A percentile compares a stretch with the other conserved stretches of the same genome.
These are phyloP conservation scores for Neopestalotiopsis sp. DNA, from an alignment of 2,329 filamentous ascomycete species.

Conservation along the genomic window DNA sequence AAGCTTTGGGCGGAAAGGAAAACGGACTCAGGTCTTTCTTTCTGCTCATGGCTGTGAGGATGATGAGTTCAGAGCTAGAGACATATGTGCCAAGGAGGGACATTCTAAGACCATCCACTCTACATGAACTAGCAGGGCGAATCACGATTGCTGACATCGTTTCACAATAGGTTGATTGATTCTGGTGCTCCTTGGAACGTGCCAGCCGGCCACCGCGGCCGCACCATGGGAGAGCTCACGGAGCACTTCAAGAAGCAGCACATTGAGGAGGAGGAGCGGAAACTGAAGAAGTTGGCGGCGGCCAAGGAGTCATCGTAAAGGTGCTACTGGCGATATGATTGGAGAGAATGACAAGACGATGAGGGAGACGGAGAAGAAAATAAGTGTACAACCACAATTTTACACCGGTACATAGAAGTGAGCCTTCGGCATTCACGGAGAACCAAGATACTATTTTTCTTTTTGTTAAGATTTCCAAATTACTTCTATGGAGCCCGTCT, in stretches of 20 bases:
- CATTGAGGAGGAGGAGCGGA: conserved; percentile 59
- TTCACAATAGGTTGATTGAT: conserved; percentile 48
- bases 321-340: not conserved
- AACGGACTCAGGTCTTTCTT: not conserved
- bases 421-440: not conserved
- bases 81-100: not conserved
- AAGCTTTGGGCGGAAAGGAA: no score
- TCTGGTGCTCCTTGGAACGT: conserved; percentile 58
- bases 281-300: conserved; percentile 51
- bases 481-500: not conserved
- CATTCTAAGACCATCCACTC: not conserved
- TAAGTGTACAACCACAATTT: conserved; percentile 7
- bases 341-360: not conserved
- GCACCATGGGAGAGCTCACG: conserved; percentile 60
- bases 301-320: conserved; percentile 22
- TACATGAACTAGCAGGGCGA: not conserved
- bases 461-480: not conserved
- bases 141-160: conserved; percentile 18
- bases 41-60: not conserved
- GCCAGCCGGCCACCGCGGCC: conserved; percentile 55
- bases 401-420: conserved; percentile 12
- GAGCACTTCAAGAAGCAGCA: conserved; percentile 63
- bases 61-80: not conserved
- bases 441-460: conserved; percentile 4
- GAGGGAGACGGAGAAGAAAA: not conserved